Evolutionary conservation across 2,329 filamentous ascomycete genomes (phyloP).

Genomic region (Herpotrichia juniperi): DNA sequence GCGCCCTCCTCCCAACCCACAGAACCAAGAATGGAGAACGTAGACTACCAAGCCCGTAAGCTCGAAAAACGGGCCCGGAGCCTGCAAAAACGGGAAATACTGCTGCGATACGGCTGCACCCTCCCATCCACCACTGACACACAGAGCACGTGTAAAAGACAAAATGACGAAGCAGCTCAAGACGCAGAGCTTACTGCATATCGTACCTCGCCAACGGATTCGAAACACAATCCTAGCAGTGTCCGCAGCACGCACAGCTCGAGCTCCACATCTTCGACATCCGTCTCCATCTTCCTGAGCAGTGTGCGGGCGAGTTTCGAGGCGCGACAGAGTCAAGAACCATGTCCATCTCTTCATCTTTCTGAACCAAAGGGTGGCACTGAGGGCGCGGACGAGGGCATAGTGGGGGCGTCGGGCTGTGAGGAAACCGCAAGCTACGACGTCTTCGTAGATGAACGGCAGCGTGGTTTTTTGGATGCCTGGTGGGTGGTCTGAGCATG

Average conservation of each 20-base stretch:
- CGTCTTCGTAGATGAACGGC: conserved; percentile 7
- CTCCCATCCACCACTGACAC: not conserved
- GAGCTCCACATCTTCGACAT: not conserved
- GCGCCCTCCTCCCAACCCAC: not conserved
- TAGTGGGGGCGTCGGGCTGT: not conserved
- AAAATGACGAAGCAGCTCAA: not conserved
- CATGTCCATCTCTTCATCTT: not conserved
- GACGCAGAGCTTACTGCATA: too few species aligned
- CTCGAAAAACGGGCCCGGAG: not conserved
- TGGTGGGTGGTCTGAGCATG: not conserved
- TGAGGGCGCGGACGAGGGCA: not conserved
- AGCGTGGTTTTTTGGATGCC: conserved; percentile 4
- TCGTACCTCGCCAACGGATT: too few species aligned
- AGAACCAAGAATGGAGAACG: not conserved
- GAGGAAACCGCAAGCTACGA: conserved; percentile 2
- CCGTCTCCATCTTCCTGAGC: not conserved
- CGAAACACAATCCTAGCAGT: not conserved
- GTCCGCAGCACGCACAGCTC: not conserved
- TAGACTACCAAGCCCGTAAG: conserved; percentile 4
- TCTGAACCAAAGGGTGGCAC: not conserved
- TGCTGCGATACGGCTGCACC: not conserved
- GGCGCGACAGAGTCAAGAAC: not conserved
- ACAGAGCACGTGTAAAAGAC: not conserved
- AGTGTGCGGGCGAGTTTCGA: conserved; percentile 5
- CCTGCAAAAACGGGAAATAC: not conserved